phyloP scores from a whole-genome alignment of 179 eudicot species.

The Gypsophila paniculata region DNA sequence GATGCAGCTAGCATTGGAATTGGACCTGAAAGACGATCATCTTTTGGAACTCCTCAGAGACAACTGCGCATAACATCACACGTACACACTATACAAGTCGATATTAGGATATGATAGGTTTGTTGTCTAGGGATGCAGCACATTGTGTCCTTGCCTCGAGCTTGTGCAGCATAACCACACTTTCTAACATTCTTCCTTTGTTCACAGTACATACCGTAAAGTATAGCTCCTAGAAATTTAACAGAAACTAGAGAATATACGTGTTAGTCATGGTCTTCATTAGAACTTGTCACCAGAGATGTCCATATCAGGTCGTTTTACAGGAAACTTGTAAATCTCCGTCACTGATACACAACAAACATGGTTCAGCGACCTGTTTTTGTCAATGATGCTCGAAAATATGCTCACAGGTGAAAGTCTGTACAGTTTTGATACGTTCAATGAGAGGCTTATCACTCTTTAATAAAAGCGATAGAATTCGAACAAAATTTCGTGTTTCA shows the following conservation, averaged over 20 bases:
- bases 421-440: slow-evolving; percentile 3
- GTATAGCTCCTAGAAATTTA: neutral
- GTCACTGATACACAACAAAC: neutral
- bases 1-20: slow-evolving; percentile 48
- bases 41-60: slow-evolving; percentile 53
- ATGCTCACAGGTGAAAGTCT: slow-evolving; percentile 5
- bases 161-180: too few species aligned
- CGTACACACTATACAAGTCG: slow-evolving; percentile 8
- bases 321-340: neutral
- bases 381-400: slow-evolving; percentile 9
- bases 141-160: neutral
- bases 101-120: slow-evolving; percentile 11
- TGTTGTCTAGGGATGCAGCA: slow-evolving; percentile 17
- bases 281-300: neutral
- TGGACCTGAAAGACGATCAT: slow-evolving; percentile 47
- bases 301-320: neutral
- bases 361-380: neutral
- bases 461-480: neutral
- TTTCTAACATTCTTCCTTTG: too few species aligned
- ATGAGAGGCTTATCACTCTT: neutral
- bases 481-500: neutral
- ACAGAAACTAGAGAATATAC: neutral
- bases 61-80: slow-evolving; percentile 35
- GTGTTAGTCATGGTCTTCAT: neutral
- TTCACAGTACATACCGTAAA: neutral